Conservation (phyloP, 345 rosid genomes). For the Eucalyptus decipiens region DNA sequence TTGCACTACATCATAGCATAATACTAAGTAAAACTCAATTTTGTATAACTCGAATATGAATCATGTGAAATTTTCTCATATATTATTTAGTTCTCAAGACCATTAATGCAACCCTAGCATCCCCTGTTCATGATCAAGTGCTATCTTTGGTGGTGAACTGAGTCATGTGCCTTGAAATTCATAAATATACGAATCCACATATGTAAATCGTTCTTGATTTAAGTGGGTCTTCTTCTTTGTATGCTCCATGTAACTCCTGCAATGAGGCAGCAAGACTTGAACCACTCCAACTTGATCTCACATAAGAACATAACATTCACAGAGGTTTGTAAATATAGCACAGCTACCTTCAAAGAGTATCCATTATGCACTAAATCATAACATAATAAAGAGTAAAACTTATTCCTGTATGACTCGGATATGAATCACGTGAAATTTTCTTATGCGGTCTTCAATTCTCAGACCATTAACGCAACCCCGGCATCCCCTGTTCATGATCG, state of each 20-base stretch:
- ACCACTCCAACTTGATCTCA: constrained; percentile 13
- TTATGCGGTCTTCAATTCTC: neutral
- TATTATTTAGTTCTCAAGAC: neutral
- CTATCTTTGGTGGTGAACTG: neutral
- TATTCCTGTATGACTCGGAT: neutral
- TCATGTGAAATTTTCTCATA: neutral
- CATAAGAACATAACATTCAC: neutral
- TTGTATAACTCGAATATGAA: too few species aligned
- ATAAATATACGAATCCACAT: neutral
- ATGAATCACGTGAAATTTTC: neutral
- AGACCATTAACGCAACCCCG: neutral
- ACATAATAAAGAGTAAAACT: neutral
- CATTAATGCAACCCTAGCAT: neutral
- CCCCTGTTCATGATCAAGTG: neutral
- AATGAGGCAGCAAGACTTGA: neutral
- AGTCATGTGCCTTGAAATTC: neutral
- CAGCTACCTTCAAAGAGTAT: neutral
- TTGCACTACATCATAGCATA: too few species aligned
- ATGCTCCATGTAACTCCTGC: neutral
- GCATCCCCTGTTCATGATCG: neutral
- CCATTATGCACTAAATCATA: neutral
- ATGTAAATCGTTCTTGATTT: neutral
- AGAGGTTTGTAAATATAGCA: neutral
- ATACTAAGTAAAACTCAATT: too few species aligned
- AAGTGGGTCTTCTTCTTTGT: neutral